phyloP scores from a whole-genome alignment of 768 basidiomycete species.

The Auricularia heimuer region DNA sequence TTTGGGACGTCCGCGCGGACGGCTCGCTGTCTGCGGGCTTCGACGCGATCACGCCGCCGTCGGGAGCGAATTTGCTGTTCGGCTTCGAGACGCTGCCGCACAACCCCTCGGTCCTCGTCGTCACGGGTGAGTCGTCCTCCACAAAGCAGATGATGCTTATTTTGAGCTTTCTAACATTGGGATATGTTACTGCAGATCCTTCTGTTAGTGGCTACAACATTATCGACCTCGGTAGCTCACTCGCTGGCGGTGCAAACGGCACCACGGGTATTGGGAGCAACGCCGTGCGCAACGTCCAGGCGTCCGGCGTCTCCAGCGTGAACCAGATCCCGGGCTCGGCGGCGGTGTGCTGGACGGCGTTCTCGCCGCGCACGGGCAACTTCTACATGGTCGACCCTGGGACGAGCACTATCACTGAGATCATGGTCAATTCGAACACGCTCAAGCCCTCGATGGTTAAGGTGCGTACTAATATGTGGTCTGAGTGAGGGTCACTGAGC shows the following conservation, averaged over 20 bases:
- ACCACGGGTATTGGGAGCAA: background rate
- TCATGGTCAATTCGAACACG: conserved; percentile 32
- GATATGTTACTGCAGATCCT: conserved; percentile 12
- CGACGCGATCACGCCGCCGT: conserved; percentile 24
- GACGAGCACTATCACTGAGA: conserved; percentile 32
- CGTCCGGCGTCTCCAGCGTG: background rate
- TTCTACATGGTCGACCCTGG: conserved; percentile 21
- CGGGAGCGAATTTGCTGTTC: conserved; percentile 39
- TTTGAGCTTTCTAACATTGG: no score
- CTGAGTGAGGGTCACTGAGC: background rate
- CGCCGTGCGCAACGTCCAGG: background rate
- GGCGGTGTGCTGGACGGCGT: conserved; percentile 22
- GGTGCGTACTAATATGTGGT: conserved; percentile 14
- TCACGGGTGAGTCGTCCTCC: background rate
- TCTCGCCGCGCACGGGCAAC: conserved; percentile 22
- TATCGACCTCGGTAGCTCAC: conserved; percentile 17
- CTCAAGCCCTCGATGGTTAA: conserved; percentile 37
- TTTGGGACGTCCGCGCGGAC: conserved; percentile 35
- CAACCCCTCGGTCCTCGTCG: background rate
- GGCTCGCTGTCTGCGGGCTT: conserved; percentile 36
- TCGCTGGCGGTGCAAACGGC: background rate
- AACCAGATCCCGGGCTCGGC: conserved; percentile 12
- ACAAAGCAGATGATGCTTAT: no score
- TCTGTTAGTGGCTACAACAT: conserved; percentile 20
- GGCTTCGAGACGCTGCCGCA: conserved; percentile 24